Evolutionary conservation across 2,329 filamentous ascomycete genomes (phyloP), one percentile per base, ranked within the genome.

Genomic region (Aspergillus thermomutatus): DNA sequence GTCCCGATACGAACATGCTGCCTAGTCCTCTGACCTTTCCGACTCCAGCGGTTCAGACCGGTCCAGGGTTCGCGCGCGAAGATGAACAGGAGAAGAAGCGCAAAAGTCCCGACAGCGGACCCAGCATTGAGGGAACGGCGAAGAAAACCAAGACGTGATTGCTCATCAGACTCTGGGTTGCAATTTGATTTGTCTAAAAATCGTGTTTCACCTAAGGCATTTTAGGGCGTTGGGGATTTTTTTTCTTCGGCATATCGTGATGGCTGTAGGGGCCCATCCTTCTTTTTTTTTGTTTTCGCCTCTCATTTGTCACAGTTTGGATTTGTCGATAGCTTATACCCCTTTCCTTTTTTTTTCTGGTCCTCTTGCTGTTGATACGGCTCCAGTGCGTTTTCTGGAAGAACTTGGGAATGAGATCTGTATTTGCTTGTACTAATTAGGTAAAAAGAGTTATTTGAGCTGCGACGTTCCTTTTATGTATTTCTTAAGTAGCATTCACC

Each of bases 11-110:
- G 71, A 96, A 94, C 67, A 94, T 95, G 63, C 80, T 97, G 50
- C 92, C 92, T 0, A 97, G 92, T 71, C 94, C 94, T 9, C 78
- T 97, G 61, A 96, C 92, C 59, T 97, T 97, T 74, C 89, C 91
- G 34, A 97, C 94, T 1, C 94, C 94, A 0, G 75, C 77, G 11
- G 69, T 74, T 11, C 71, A 72, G 52, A 72, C 62, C 8, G 76
- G 74, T 4, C 73, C 75, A 9, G 70, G 73, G 50, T 77, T 77
- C 56, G 62, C 67, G 28, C 69, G 74, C 46, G 76, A 78, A 37
- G 75, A 78, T 31, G 74, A 77, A 17, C 68, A 69, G 54, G 75
- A 77, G n/a, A 76, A 73, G 62, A 78, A 78, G 58, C 69, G 75
- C 54, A 78, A 79, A 57, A 74, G 68, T 58, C 71, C 76, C 1